Conservation (phyloP, 1,284 basidiomycete species). For the Pholiota adiposa region DNA sequence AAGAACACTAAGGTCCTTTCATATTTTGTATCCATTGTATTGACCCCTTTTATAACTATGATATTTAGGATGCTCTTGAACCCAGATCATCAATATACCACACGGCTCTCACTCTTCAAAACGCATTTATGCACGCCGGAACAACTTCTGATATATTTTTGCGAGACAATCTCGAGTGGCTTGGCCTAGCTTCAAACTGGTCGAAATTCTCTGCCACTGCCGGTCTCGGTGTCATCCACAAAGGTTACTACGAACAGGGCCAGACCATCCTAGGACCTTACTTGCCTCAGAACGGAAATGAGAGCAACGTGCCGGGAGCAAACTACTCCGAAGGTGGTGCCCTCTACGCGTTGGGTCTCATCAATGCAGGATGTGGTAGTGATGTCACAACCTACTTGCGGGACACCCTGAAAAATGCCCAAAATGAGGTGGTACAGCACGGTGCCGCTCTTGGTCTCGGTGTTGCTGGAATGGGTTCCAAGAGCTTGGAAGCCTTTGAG, state of each 20-base stretch:
- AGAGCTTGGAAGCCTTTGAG: constrained; percentile 88
- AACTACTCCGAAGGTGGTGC: constrained; percentile 94
- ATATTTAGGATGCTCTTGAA: constrained; percentile 82
- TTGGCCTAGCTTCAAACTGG: constrained; percentile 93
- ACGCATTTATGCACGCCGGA: constrained; percentile 95
- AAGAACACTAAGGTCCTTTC: constrained; percentile 83
- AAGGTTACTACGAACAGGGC: constrained; percentile 92
- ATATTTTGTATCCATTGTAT: neutral
- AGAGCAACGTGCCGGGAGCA: constrained; percentile 72
- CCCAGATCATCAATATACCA: constrained; percentile 95
- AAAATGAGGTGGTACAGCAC: constrained; percentile 90
- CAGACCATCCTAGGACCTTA: constrained; percentile 94
- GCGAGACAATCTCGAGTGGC: constrained; percentile 94
- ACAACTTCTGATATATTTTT: constrained; percentile 94
- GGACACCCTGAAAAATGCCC: constrained; percentile 74
- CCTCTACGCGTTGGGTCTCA: constrained; percentile 91
- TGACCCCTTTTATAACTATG: neutral
- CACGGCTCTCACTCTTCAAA: constrained; percentile 92
- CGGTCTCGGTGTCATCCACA: constrained; percentile 94
- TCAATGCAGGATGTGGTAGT: constrained; percentile 87
- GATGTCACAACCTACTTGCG: constrained; percentile 78
- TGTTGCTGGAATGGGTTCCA: constrained; percentile 91
- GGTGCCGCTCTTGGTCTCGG: constrained; percentile 94
- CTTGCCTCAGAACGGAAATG: constrained; percentile 77
- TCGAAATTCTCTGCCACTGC: constrained; percentile 97